Conservation (phyloP, 345 rosid species). For the Eucalyptus shirleyi region DNA sequence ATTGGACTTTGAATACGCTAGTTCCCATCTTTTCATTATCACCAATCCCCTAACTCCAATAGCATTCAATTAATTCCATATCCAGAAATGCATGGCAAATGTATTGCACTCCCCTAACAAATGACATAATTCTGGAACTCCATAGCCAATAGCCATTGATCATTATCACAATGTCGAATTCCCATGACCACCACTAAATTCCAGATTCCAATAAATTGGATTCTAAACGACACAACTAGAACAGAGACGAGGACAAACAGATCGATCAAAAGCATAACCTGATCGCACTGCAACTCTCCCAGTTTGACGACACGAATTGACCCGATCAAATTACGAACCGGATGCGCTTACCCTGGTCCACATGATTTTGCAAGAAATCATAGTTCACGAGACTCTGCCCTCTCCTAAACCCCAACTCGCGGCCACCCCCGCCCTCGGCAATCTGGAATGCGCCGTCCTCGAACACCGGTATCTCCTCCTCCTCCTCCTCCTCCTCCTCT, state of each 20-base stretch:
- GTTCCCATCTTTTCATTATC: not conserved
- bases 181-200: not conserved
- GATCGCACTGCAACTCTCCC: slow-evolving; percentile 38
- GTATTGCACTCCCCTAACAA: not conserved
- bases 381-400: slow-evolving; percentile 22
- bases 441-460: slow-evolving; percentile 53
- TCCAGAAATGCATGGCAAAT: not conserved
- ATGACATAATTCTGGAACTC: not conserved
- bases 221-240: not conserved
- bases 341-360: slow-evolving; percentile 39
- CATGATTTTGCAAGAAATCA: slow-evolving; percentile 22
- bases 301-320: slow-evolving; percentile 36
- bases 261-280: slow-evolving; percentile 21
- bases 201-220: not conserved
- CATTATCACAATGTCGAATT: not conserved
- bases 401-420: not conserved
- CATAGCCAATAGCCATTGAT: not conserved
- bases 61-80: not conserved
- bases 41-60: not conserved
- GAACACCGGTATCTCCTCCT: too few relatives aligned
- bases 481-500: slow-evolving; percentile 17
- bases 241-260: not conserved
- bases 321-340: slow-evolving; percentile 45
- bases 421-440: not conserved
- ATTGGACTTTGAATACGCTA: too few relatives aligned